Base-by-base conservation (phyloP, 352 stramenopile species). In the Phytophthora sp. region DNA sequence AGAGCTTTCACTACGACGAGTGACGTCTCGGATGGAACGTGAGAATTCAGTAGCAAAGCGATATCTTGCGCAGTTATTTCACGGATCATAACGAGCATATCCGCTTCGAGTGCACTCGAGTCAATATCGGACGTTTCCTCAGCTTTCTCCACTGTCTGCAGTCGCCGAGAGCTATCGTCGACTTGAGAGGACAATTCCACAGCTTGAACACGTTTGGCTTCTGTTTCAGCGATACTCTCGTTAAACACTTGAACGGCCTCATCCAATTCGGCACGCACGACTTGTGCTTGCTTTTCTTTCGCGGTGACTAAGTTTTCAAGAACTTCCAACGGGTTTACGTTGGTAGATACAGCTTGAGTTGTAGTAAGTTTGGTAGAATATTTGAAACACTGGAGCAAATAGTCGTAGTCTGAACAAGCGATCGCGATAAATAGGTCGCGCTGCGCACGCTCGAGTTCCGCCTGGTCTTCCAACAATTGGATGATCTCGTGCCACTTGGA, bases 51-150 rank as follows among this genome's bases (percentile, higher is more conserved):
- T 8, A 94, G 33, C 16, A 70, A 69, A 1, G 86, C 81, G n/a
- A 93, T 80, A n/a, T 91, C 81, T 26, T 88, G 76, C 39, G 86
- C 83, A 18, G 86, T 92, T 58, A 94, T 89, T 46, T 84, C 69
- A 1, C 81, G 76, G 31, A 91, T 89, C 47, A 87, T 66, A 6
- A 54, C 59, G 0, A 88, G 74, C 74, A 94, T 81, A 11, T 90
- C 79, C 7, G 59, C 71, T 53, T 94, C 84, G 1, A 94, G 61
- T 2, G 73, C 73, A 38, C 66, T 81, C 0, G 82, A 90, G 23
- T 84, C 79, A 0, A 78, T 74, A 6, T 79, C 46, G 4, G 77
- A 88, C 1, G 52, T 56, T 44, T 94, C 86, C 24, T 86, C 71
- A 6, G 68, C 66, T 18, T 63, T 63, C 21, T 84, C 72, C 3